Evolutionary conservation across 2,329 filamentous ascomycete genomes (phyloP).

Genomic region (Sporothrix inflata): DNA sequence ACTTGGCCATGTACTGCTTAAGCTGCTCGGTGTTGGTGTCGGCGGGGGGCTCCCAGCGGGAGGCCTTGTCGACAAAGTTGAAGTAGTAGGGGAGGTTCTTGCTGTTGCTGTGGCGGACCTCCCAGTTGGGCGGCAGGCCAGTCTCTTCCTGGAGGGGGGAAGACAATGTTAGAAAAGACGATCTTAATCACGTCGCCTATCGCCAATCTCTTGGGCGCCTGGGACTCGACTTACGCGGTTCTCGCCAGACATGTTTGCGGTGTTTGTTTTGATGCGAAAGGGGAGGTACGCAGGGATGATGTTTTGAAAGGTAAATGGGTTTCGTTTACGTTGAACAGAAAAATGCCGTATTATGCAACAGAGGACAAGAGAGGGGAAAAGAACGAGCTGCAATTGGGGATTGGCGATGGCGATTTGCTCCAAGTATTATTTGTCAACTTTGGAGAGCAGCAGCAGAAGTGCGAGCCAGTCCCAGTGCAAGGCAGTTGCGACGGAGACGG

Average conservation of each 20-base stretch:
- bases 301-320: background rate
- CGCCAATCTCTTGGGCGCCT: background rate
- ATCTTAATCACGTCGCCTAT: background rate
- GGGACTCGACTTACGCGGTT: conserved; percentile 28
- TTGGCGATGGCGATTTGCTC: conserved; percentile 1
- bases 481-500: conserved; percentile 13
- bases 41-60: conserved; percentile 89
- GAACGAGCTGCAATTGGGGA: background rate
- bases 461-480: background rate
- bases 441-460: background rate
- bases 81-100: conserved; percentile 99
- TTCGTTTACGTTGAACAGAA: background rate
- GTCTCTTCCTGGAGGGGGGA: conserved; percentile 43
- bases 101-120: conserved; percentile 96
- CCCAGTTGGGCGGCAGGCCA: conserved; percentile 85
- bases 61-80: conserved; percentile 82
- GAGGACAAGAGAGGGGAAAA: background rate
- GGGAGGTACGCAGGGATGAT: background rate
- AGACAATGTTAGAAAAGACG: background rate
- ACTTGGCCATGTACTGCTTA: conserved; percentile 88
- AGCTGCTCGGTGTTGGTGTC: conserved; percentile 90
- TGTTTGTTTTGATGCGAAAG: background rate
- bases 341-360: background rate
- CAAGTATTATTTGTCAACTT: conserved; percentile 8
- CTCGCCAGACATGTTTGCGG: conserved; percentile 27